These are phyloP conservation scores for Fusarium sororula DNA, from an alignment of 2,329 filamentous ascomycete species.

Conservation along the genomic window DNA sequence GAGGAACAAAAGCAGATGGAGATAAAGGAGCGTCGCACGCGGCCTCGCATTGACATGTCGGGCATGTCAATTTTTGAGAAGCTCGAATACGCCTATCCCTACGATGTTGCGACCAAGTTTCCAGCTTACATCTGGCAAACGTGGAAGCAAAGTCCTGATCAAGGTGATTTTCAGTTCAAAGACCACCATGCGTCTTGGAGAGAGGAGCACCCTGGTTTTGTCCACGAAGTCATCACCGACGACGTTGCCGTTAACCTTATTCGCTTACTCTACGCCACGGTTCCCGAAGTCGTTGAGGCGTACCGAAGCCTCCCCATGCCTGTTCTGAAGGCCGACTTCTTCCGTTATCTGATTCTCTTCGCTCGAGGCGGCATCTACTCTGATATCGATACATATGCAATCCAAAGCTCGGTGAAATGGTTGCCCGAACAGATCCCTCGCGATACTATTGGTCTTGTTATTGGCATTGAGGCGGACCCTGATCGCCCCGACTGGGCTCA, in stretches of 20 bases:
- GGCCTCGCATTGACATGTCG: conserved; percentile 71
- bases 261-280: conserved; percentile 83
- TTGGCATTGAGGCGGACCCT: conserved; percentile 96
- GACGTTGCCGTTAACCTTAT: conserved; percentile 83
- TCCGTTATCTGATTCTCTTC: conserved; percentile 75
- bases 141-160: conserved; percentile 88
- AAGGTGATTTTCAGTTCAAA: conserved; percentile 81
- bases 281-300: conserved; percentile 81
- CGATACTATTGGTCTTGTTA: conserved; percentile 82
- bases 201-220: conserved; percentile 84
- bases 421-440: conserved; percentile 81
- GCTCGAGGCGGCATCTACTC: conserved; percentile 77
- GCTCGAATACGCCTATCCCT: conserved; percentile 92
- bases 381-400: conserved; percentile 89
- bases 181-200: conserved; percentile 91
- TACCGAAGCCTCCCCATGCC: conserved; percentile 77
- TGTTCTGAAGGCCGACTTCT: conserved; percentile 82
- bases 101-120: conserved; percentile 88
- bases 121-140: conserved; percentile 99
- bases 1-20: conserved; percentile 32
- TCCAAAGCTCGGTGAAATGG: conserved; percentile 88
- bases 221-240: conserved; percentile 98
- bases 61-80: conserved; percentile 79
- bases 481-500: conserved; percentile 91
- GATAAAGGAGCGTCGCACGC: conserved; percentile 36